These are phyloP conservation scores for Trichocladium antarcticum DNA, from an alignment of 495 filamentous ascomycete genomes.

Conservation along the genomic window DNA sequence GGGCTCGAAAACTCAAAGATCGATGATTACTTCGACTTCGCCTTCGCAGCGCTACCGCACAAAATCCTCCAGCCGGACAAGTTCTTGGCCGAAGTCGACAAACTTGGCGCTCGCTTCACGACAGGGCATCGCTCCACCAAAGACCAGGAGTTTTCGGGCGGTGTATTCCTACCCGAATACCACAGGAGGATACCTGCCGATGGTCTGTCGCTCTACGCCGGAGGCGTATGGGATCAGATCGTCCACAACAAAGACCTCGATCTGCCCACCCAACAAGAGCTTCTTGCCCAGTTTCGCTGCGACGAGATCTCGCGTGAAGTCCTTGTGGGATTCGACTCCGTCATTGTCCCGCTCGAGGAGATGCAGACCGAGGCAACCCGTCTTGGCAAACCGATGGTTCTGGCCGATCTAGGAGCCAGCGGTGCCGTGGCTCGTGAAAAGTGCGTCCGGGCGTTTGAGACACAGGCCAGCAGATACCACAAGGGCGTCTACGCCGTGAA, in stretches of 20 bases:
- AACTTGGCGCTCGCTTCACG: conserved; percentile 69
- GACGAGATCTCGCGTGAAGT: conserved; percentile 91
- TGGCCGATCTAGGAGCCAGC: conserved; percentile 63
- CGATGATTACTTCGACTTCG: conserved; percentile 96
- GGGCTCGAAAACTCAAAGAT: conserved; percentile 83
- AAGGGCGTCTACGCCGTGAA: conserved; percentile 87
- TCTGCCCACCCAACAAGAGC: conserved; percentile 89
- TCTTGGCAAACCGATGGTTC: conserved; percentile 55
- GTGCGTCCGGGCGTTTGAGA: conserved; percentile 72
- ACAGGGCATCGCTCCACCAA: conserved; percentile 59
- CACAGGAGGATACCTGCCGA: conserved; percentile 93
- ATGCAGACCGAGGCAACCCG: conserved; percentile 63
- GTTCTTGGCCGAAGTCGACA: conserved; percentile 69
- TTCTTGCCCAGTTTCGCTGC: conserved; percentile 93
- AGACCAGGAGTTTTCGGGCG: conserved; percentile 62
- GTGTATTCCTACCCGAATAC: conserved; percentile 86
- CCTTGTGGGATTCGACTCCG: conserved; percentile 68
- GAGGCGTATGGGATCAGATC: conserved; percentile 95
- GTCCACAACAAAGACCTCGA: conserved; percentile 97
- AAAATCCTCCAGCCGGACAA: conserved; percentile 94
- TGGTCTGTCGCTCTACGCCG: conserved; percentile 83
- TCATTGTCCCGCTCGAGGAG: conserved; percentile 75
- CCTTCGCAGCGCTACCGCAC: conserved; percentile 89
- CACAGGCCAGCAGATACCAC: conserved; percentile 84
- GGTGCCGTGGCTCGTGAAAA: conserved; percentile 64